Conservation (phyloP, 371 early-diverging fungal genomes). For the Actinomucor elegans region DNA sequence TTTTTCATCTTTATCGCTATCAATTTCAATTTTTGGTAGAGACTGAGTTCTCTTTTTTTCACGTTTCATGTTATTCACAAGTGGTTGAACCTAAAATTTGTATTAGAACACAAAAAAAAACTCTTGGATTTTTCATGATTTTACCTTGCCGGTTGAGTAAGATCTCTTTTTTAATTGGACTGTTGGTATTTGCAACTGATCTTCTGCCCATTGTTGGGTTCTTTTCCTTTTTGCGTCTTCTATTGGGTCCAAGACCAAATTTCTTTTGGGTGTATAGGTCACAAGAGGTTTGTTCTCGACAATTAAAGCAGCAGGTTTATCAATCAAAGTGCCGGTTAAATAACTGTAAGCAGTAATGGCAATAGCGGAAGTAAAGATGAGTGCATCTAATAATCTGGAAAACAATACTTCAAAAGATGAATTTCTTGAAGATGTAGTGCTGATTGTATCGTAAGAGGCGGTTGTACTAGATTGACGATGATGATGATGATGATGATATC, state of each 20-base stretch:
- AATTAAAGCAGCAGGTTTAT: neutral
- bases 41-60: slow-evolving; percentile 25
- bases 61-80: slow-evolving; percentile 16
- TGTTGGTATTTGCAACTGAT: slow-evolving; percentile 4
- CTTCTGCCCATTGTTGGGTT: slow-evolving; percentile 25
- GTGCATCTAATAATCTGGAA: slow-evolving; percentile 35
- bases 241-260: neutral
- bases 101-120: too few relatives aligned
- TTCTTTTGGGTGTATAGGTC: neutral
- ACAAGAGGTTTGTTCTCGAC: too few relatives aligned
- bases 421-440: slow-evolving; percentile 9
- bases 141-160: slow-evolving; percentile 2
- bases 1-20: too few relatives aligned
- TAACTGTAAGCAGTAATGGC: slow-evolving; percentile 44
- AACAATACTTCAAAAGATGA: slow-evolving; percentile 32
- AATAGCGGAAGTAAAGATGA: slow-evolving; percentile 50
- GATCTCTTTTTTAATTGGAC: slow-evolving; percentile 13
- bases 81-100: slow-evolving; percentile 17
- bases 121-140: neutral
- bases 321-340: slow-evolving; percentile 30
- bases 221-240: slow-evolving; percentile 18
- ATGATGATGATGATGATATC: slow-evolving; percentile 1
- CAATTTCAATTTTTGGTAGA: too few relatives aligned
- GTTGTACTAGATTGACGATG: slow-evolving; percentile 2
- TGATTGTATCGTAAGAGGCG: slow-evolving; percentile 1